phyloP scores from a whole-genome alignment of 768 basidiomycete genomes.

The Kwoniella shandongensis region DNA sequence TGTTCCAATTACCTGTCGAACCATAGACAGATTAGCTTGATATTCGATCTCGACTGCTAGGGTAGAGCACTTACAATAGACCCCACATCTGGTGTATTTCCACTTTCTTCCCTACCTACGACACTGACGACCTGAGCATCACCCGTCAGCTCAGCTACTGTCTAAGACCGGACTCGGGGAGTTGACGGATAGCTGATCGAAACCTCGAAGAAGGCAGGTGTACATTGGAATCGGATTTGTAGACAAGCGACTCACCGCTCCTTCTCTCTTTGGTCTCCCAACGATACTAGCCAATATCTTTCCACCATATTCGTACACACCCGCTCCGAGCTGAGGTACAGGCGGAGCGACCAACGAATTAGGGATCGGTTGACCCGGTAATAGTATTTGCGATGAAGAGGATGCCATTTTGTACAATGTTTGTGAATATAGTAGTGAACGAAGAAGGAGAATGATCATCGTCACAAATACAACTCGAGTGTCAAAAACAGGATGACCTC shows the following conservation, averaged over 20 bases:
- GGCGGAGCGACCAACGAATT: conserved; percentile 35
- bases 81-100: conserved; percentile 47
- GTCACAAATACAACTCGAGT: not conserved
- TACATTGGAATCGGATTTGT: no score
- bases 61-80: conserved; percentile 32
- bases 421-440: not conserved
- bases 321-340: conserved; percentile 44
- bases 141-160: conserved; percentile 7
- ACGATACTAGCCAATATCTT: conserved; percentile 47
- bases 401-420: conserved; percentile 18
- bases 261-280: conserved; percentile 39
- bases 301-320: conserved; percentile 45
- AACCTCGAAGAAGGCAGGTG: no score
- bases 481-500: conserved; percentile 10
- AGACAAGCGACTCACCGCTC: conserved; percentile 46
- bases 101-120: conserved; percentile 42
- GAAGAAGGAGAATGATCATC: not conserved
- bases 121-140: conserved; percentile 40
- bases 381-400: conserved; percentile 20
- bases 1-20: conserved; percentile 43
- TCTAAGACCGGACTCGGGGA: no score
- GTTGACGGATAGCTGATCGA: no score
- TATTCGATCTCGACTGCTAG: not conserved
- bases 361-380: conserved; percentile 51
- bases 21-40: no score